Evolutionary conservation across 805 yeast genomes (phyloP).

Genomic region (Pichia cephalocereana): DNA sequence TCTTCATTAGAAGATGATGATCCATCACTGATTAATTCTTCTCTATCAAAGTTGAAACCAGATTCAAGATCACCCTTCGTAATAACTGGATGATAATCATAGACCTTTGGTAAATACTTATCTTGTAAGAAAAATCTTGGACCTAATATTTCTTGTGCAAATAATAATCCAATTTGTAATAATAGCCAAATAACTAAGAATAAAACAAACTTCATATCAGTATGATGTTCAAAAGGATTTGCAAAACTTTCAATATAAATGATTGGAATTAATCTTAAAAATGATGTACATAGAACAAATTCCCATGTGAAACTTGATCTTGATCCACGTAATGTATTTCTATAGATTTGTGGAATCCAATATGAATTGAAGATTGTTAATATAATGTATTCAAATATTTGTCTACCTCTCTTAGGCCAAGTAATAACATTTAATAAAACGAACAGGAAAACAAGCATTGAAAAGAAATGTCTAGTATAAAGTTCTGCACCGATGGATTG

Average conservation of each 20-base stretch:
- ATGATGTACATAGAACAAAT: constrained; percentile 61
- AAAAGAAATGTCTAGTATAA: constrained; percentile 48
- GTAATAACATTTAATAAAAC: constrained; percentile 44
- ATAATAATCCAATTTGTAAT: constrained; percentile 49
- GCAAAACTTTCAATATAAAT: constrained; percentile 38
- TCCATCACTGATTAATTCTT: constrained; percentile 9
- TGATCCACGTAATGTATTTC: constrained; percentile 65
- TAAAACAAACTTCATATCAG: constrained; percentile 41
- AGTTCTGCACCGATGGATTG: constrained; percentile 48
- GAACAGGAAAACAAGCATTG: constrained; percentile 45
- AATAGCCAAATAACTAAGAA: constrained; percentile 45
- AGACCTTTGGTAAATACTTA: constrained; percentile 66
- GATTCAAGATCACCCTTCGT: constrained; percentile 51
- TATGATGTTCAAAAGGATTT: constrained; percentile 67
- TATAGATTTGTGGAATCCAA: constrained; percentile 83
- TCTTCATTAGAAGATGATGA: constrained; percentile 14
- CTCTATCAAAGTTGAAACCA: constrained; percentile 40
- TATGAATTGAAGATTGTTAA: constrained; percentile 52
- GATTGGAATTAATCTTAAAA: constrained; percentile 56
- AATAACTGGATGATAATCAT: constrained; percentile 70
- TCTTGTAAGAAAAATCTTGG: constrained; percentile 79
- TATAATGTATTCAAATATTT: constrained; percentile 46
- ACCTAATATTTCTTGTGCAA: constrained; percentile 60
- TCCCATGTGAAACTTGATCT: constrained; percentile 64
- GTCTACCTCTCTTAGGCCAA: constrained; percentile 56